phyloP scores from a whole-genome alignment of 75 land plant genomes.

The Larix kaempferi region DNA sequence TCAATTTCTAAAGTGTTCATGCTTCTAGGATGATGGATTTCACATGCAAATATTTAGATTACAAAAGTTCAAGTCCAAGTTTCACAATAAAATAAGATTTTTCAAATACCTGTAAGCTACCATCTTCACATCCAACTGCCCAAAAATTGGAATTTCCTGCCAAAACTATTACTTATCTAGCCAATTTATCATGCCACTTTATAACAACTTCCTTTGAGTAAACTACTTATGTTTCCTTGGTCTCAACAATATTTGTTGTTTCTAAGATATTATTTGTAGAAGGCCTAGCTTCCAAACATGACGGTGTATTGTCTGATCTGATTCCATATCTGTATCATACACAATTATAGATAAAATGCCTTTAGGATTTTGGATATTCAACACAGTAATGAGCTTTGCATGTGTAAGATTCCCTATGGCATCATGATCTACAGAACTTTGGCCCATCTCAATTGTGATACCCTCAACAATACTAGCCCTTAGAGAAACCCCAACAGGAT shows the following conservation, averaged over 20 bases:
- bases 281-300: constrained; percentile 84
- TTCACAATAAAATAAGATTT: too few relatives aligned
- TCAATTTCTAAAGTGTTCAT: too few relatives aligned
- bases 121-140: constrained; percentile 82
- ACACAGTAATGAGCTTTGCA: constrained; percentile 15
- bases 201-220: constrained; percentile 63
- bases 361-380: constrained; percentile 17
- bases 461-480: constrained; percentile 48
- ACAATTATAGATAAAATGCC: constrained; percentile 60
- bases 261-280: constrained; percentile 40
- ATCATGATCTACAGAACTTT: not conserved
- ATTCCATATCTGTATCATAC: constrained; percentile 54
- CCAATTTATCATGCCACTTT: constrained; percentile 79
- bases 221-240: constrained; percentile 65
- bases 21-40: too few relatives aligned
- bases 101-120: constrained; percentile 67
- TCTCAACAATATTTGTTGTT: constrained; percentile 22
- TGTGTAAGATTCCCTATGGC: constrained; percentile 33
- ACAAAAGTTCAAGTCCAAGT: too few relatives aligned
- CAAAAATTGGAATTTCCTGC: constrained; percentile 71
- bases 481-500: constrained; percentile 35
- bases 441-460: constrained; percentile 50
- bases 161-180: constrained; percentile 77
- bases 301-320: constrained; percentile 32
- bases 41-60: too few relatives aligned